Evolutionary conservation across 2,329 filamentous ascomycete genomes (phyloP), one percentile per base, ranked within the genome.

Genomic region (Fusarium pininemorale): DNA sequence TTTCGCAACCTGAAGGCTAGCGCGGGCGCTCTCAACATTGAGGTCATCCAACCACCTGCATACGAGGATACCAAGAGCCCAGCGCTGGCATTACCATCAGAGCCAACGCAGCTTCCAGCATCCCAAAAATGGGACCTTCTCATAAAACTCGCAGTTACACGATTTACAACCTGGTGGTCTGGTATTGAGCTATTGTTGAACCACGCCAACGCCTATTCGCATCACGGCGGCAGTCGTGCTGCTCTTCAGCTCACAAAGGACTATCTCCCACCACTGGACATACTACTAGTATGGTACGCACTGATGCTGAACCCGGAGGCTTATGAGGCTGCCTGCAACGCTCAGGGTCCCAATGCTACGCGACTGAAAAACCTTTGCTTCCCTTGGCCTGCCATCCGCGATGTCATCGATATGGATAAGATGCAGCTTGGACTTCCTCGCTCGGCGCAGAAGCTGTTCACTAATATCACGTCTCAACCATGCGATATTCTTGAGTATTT

Each of bases 81-180:
- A 5, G 32, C 2, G 20, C 18, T 2, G 2, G 37, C 24, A 2
- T 61, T 59, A 1, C 13, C 37, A 4, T 15, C 39, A 20, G 44
- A 56, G 8, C 38, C 55, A 2, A 20, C 30, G 3, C 65, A 24
- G 4, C 51, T 73, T 6, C 55, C 70, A 0, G 65, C 65, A 12
- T 70, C 70, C 1, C 51, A 73, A 13, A 70, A 48, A 66, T 73
- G 70, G 70, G 70, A 73, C 6, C 39, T 73, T 7, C n/a, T 73
- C 3, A 58, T 73, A 10, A 70, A 60, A 30, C 42, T 73, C 18
- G 70, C 70, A 8, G 39, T 73, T 0, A 66, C 70, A 4, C 60
- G 70, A 26, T 73, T 73, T 14, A 50, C 47, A 6, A 66, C 53
- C 6, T 73, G 70, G 70, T 73, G 70, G 70, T 48, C 70, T 16